Base-by-base conservation (phyloP, 495 filamentous ascomycete species). In the Oleoguttula mirabilis region DNA sequence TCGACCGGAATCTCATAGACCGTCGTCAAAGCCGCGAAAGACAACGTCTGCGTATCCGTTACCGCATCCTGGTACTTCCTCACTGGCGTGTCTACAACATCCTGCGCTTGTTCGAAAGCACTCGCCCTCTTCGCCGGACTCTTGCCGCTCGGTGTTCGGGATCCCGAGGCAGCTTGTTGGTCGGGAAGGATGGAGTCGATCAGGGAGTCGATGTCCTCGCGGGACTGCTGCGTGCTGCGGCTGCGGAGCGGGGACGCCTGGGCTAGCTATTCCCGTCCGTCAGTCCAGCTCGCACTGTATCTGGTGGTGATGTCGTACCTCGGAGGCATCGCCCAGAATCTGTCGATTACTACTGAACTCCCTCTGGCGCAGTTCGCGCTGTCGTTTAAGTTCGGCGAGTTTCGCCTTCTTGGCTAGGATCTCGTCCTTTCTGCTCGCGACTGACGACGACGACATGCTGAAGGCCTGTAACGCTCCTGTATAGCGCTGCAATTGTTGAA, bases 371-470 rank as follows among this genome's bases (percentile, higher is more conserved):
- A 86, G 67, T 60, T 88, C 84, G 49, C 88, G 76, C 57, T 94
- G 87, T 43, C 84, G 76, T 63, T 94, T 94, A 50, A 99, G 73
- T 70, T 96, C 92, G 21, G 80, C 88, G 52, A 99, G 84, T 68
- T 82, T 93, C 22, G 86, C 88, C 66, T 79, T 80, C 65, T 96
- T 99, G 48, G 82, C 85, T 33, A 85, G 66, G 54, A 99, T 92
- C 66, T 96, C 90, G 66, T 90, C 86, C 65, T 80, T 80, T 48
- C 87, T 79, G 68, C 42, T 32, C 30, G 47, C 41, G 28, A 51
- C 17, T 7, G 38, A 48, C 19, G 43, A 52, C 41, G n/a, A n/a
- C n/a, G n/a, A n/a, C n/a, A n/a, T n/a, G n/a, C n/a, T n/a, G n/a
- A n/a, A n/a, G n/a, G n/a, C n/a, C n/a, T n/a, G n/a, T n/a, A n/a